Evolutionary conservation across 345 rosid genomes (phyloP).

Genomic region (Gossypium stocksii): DNA sequence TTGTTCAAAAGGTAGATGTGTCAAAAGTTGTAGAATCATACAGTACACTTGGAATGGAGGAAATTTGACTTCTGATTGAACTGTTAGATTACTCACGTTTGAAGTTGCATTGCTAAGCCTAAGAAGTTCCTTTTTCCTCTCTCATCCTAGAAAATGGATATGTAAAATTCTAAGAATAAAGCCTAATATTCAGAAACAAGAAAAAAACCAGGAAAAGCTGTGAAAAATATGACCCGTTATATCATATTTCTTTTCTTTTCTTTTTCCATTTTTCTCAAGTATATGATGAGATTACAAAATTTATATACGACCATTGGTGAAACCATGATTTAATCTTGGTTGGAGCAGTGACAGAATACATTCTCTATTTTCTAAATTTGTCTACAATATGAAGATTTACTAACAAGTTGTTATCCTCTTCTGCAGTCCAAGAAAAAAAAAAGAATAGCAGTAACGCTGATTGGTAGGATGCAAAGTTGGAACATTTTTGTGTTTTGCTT

Average conservation of each 20-base stretch:
- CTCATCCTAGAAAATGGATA: not conserved
- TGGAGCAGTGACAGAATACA: not conserved
- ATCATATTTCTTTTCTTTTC: not conserved
- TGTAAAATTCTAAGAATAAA: not conserved
- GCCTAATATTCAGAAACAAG: not conserved
- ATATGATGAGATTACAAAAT: slow-evolving; percentile 21
- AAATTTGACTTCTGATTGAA: slow-evolving; percentile 11
- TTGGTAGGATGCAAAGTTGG: slow-evolving; percentile 9
- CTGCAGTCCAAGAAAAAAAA: slow-evolving; percentile 19
- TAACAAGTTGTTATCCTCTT: slow-evolving; percentile 6
- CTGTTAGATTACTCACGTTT: slow-evolving; percentile 17
- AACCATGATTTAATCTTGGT: slow-evolving; percentile 17
- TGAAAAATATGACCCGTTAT: slow-evolving; percentile 8
- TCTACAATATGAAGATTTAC: slow-evolving; percentile 3
- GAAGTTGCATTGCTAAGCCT: not conserved
- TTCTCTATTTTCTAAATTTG: slow-evolving; percentile 6
- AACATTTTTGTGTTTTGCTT: not conserved
- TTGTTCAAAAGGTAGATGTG: too few species aligned
- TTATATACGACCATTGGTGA: slow-evolving; percentile 13
- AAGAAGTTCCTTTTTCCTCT: not conserved
- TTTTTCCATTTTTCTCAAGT: not conserved
- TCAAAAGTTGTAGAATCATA: too few species aligned
- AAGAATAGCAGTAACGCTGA: not conserved
- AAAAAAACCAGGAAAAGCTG: slow-evolving; percentile 6
- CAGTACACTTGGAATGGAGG: not conserved